Conservation (phyloP, 176 grass and related monocot genomes). For the Pontederia paniculata region DNA sequence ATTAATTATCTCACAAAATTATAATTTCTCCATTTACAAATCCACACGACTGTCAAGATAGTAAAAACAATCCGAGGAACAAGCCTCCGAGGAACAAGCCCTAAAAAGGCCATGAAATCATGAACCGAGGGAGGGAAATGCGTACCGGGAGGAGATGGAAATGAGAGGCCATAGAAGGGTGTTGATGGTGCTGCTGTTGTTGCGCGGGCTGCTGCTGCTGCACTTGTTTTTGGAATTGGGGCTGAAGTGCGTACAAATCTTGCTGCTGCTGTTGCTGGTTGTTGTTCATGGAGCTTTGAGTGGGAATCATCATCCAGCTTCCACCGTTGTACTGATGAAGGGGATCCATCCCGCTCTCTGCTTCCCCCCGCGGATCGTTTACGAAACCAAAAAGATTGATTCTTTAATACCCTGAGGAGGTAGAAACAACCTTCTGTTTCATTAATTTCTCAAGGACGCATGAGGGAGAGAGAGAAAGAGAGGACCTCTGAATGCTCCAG, state of each 20-base stretch:
- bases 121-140: not conserved
- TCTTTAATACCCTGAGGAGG: too few species aligned
- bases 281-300: not conserved
- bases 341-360: not conserved
- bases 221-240: not conserved
- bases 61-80: not conserved
- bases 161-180: conserved; percentile 27
- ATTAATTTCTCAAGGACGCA: too few species aligned
- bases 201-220: conserved; percentile 8
- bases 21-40: not conserved
- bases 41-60: too few species aligned
- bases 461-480: too few species aligned
- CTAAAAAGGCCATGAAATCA: not conserved
- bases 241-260: conserved; percentile 7
- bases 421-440: too few species aligned
- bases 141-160: conserved; percentile 29
- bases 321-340: conserved; percentile 3
- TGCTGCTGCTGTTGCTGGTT: not conserved
- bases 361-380: too few species aligned
- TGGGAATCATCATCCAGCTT: conserved; percentile 11
- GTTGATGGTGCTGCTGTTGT: conserved; percentile 15
- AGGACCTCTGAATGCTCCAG: too few species aligned
- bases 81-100: not conserved
- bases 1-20: not conserved
- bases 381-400: too few species aligned